phyloP scores from a whole-genome alignment of 768 basidiomycete species.

The Pleurotus ostreatus region DNA sequence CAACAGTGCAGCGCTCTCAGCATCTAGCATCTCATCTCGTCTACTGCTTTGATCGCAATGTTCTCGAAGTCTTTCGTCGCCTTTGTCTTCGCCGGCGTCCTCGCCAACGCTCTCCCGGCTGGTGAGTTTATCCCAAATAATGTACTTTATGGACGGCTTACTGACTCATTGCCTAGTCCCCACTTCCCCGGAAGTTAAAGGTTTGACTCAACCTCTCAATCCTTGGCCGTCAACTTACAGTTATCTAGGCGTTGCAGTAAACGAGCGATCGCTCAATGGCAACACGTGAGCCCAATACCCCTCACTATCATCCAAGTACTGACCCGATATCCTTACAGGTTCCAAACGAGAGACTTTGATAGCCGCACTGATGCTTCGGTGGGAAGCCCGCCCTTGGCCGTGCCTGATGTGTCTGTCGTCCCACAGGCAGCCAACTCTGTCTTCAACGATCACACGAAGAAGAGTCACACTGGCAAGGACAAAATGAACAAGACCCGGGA shows the following conservation, averaged over 20 bases:
- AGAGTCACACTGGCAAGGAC: not conserved
- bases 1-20: conserved; percentile 7
- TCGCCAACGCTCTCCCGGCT: conserved; percentile 4
- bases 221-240: not conserved
- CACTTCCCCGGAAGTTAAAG: conserved; percentile 3
- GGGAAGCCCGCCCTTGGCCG: not conserved
- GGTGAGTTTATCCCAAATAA: too few relatives aligned
- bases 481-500: conserved; percentile 5
- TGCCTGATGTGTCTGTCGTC: not conserved
- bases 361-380: conserved; percentile 2
- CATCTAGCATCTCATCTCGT: not conserved
- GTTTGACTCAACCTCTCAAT: not conserved
- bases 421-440: not conserved
- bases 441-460: not conserved
- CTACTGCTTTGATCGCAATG: conserved; percentile 8
- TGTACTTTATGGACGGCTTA: too few relatives aligned
- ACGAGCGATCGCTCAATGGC: not conserved
- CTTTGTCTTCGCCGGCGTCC: conserved; percentile 5
- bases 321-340: not conserved
- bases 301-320: not conserved
- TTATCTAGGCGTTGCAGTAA: not conserved
- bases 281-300: not conserved
- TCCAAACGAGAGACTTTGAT: conserved; percentile 2
- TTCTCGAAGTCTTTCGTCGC: conserved; percentile 8
- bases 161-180: too few relatives aligned